Percentiles rank a stretch among this genome's conserved stretches.
Conservation (phyloP, 1,284 basidiomycete genomes). For the Cystobasidiaceae sp. region DNA sequence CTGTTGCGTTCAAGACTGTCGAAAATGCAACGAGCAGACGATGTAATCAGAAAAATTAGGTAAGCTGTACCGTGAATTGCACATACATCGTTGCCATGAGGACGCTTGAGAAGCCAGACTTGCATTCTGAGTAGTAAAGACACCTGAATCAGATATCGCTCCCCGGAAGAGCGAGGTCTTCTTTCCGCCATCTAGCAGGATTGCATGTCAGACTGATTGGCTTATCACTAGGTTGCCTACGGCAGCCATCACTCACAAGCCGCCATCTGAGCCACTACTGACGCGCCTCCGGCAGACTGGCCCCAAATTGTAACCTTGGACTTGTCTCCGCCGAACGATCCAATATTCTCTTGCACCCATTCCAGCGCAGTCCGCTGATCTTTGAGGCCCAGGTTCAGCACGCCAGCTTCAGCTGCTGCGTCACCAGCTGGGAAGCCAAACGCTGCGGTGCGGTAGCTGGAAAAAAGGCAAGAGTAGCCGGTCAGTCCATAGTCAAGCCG, state of each 20-base stretch:
- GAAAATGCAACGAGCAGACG: too few relatives aligned
- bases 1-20: constrained; percentile 1
- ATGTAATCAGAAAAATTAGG: too few relatives aligned
- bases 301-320: constrained; percentile 17
- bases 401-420: background rate
- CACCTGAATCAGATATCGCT: constrained; percentile 2
- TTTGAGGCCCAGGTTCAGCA: constrained; percentile 5
- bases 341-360: constrained; percentile 19
- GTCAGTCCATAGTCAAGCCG: background rate
- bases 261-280: constrained; percentile 11
- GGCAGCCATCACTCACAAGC: background rate
- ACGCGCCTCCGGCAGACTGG: constrained; percentile 8
- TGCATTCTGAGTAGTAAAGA: background rate
- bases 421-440: constrained; percentile 13
- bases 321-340: constrained; percentile 20
- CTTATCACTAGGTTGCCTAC: background rate
- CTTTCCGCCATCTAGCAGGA: background rate
- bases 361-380: constrained; percentile 17
- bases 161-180: constrained; percentile 4
- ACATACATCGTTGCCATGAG: background rate
- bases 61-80: too few relatives aligned
- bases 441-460: constrained; percentile 2
- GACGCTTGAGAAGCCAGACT: constrained; percentile 3
- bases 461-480: background rate
- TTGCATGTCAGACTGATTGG: too few relatives aligned